Conservation (phyloP, 2,329 filamentous ascomycete genomes). For the Rhynchosporium graminicola region DNA sequence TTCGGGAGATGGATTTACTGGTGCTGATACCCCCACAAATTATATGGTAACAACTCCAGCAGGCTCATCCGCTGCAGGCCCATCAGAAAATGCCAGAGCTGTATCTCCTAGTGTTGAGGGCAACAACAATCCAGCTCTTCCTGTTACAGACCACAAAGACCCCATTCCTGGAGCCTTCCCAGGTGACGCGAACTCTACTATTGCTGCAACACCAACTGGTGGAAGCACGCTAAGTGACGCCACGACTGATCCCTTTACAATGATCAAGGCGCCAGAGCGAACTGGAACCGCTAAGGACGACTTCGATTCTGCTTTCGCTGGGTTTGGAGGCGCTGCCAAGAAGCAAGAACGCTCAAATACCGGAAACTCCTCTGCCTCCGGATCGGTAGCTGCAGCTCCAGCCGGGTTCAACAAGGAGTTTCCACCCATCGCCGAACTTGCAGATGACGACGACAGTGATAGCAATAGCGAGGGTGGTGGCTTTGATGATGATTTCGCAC, state of each 20-base stretch:
- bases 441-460: constrained; percentile 81
- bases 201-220: constrained; percentile 50
- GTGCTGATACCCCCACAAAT: constrained; percentile 44
- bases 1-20: constrained; percentile 52
- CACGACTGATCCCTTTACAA: constrained; percentile 54
- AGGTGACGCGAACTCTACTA: constrained; percentile 47
- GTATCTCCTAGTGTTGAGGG: constrained; percentile 38
- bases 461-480: constrained; percentile 76
- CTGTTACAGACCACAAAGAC: constrained; percentile 40
- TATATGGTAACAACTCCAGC: constrained; percentile 39
- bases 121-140: constrained; percentile 37
- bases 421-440: constrained; percentile 87
- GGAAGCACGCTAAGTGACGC: constrained; percentile 50
- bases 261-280: constrained; percentile 52
- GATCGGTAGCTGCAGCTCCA: constrained; percentile 50
- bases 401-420: constrained; percentile 74
- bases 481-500: constrained; percentile 91
- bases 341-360: constrained; percentile 53
- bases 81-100: constrained; percentile 32
- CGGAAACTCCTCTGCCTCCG: constrained; percentile 40
- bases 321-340: constrained; percentile 57
- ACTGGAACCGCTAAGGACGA: constrained; percentile 65
- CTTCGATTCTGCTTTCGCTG: constrained; percentile 83
- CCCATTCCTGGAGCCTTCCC: constrained; percentile 55
- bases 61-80: constrained; percentile 37